These are phyloP conservation scores for Ogataea polymorpha DNA, from an alignment of 805 yeast genomes.

Conservation along the genomic window DNA sequence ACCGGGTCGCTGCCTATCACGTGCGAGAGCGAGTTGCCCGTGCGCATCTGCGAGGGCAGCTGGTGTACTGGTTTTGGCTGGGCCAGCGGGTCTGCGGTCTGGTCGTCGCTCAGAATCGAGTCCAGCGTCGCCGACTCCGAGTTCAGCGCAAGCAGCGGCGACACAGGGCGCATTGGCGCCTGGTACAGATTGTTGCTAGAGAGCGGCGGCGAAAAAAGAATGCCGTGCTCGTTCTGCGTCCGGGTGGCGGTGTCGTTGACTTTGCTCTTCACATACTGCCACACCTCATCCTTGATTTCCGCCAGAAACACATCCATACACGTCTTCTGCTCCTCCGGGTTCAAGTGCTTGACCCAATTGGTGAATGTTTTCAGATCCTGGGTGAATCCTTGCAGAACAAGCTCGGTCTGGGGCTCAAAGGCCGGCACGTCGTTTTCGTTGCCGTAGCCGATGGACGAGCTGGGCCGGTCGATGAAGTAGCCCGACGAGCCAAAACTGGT, in stretches of 20 bases:
- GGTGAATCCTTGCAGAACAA: constrained; percentile 33
- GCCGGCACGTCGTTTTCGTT: constrained; percentile 32
- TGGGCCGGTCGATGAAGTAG: constrained; percentile 16
- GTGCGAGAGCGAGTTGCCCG: constrained; percentile 6
- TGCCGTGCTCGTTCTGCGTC: constrained; percentile 12
- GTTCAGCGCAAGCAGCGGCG: constrained; percentile 32
- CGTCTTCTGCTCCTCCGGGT: constrained; percentile 43
- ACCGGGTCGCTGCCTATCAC: constrained; percentile 19
- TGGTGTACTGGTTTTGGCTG: constrained; percentile 18
- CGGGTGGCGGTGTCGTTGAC: constrained; percentile 30
- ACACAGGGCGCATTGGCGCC: constrained; percentile 30
- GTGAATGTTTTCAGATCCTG: constrained; percentile 45
- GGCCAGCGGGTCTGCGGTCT: constrained; percentile 3
- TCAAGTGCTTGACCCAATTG: constrained; percentile 45
- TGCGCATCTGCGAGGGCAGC: constrained; percentile 7
- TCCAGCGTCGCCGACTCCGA: constrained; percentile 39
- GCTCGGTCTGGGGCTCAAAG: constrained; percentile 31
- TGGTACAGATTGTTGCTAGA: constrained; percentile 23
- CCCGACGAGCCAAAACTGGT: constrained; percentile 10
- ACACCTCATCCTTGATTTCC: constrained; percentile 42
- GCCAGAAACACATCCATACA: constrained; percentile 47
- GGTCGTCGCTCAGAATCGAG: constrained; percentile 34
- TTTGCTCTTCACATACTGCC: constrained; percentile 42
- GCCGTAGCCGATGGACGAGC: constrained; percentile 15
- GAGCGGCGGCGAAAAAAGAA: constrained; percentile 25